Evolutionary conservation across 192 early-diverging fungal genomes (phyloP).

Genomic region (Linnemannia schmuckeri): DNA sequence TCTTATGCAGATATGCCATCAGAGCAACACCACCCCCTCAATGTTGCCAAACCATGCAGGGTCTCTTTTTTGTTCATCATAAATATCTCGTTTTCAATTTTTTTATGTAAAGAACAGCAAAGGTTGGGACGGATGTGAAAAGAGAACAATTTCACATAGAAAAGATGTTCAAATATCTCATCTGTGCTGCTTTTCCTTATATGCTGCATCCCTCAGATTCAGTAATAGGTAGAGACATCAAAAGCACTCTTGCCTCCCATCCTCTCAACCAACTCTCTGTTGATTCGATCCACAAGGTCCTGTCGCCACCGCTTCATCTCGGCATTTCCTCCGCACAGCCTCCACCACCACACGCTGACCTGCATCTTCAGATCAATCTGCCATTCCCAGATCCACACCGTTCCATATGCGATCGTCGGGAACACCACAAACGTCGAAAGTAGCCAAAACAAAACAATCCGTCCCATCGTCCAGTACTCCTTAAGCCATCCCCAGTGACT

Average conservation of each 20-base stretch:
- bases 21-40: too few relatives aligned
- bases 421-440: slow-evolving; percentile 28
- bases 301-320: slow-evolving; percentile 53
- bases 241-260: slow-evolving; percentile 40
- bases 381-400: slow-evolving; percentile 55
- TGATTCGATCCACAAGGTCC: slow-evolving; percentile 24
- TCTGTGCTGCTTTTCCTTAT: neutral
- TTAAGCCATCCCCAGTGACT: slow-evolving; percentile 4
- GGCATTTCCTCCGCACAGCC: slow-evolving; percentile 41
- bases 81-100: too few relatives aligned
- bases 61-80: too few relatives aligned
- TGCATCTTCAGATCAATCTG: slow-evolving; percentile 53
- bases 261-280: slow-evolving; percentile 19
- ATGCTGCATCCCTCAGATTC: neutral
- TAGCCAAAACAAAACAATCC: slow-evolving; percentile 33
- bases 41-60: too few relatives aligned
- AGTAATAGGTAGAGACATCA: slow-evolving; percentile 34
- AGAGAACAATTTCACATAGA: too few relatives aligned
- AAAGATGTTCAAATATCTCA: neutral
- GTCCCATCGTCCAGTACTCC: slow-evolving; percentile 29
- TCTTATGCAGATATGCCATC: too few relatives aligned
- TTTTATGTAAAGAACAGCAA: too few relatives aligned
- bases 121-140: too few relatives aligned
- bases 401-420: slow-evolving; percentile 35
- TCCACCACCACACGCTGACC: slow-evolving; percentile 55